A percentile compares a stretch with the other conserved stretches of the same genome.
These are phyloP conservation scores for Floccularia luteovirens DNA, from an alignment of 768 basidiomycete species.

Conservation along the genomic window DNA sequence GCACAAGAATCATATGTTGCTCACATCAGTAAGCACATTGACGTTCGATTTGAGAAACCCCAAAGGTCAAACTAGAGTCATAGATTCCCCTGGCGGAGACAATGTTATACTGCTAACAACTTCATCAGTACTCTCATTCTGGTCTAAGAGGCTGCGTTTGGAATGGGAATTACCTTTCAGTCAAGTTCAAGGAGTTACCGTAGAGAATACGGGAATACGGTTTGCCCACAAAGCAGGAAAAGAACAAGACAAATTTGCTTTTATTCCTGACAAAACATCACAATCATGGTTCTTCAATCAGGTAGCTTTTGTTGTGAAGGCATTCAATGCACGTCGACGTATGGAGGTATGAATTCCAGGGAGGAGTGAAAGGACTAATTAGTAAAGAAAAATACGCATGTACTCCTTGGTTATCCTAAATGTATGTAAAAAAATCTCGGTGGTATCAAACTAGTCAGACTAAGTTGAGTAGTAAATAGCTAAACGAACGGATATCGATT, in stretches of 20 bases:
- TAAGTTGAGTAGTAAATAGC: not conserved
- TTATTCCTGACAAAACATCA: conserved; percentile 67
- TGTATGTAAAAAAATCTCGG: too few species aligned
- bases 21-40: conserved; percentile 82
- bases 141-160: conserved; percentile 75
- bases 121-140: conserved; percentile 73
- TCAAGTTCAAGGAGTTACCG: conserved; percentile 79
- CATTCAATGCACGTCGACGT: conserved; percentile 65
- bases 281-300: conserved; percentile 80
- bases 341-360: conserved; percentile 42
- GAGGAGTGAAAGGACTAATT: conserved; percentile 7
- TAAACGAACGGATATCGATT: not conserved
- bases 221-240: conserved; percentile 75
- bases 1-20: conserved; percentile 84
- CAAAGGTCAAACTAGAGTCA: not conserved
- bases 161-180: conserved; percentile 91
- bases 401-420: too few species aligned
- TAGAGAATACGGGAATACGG: conserved; percentile 87
- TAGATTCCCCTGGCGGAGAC: conserved; percentile 75
- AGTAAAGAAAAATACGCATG: not conserved
- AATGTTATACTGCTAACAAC: conserved; percentile 76
- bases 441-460: too few species aligned
- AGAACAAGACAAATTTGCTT: conserved; percentile 69
- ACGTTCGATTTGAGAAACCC: not conserved
- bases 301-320: conserved; percentile 68